These are phyloP conservation scores for Amphirosellinia nigrospora DNA, from an alignment of 495 filamentous ascomycete genomes.

Conservation along the genomic window DNA sequence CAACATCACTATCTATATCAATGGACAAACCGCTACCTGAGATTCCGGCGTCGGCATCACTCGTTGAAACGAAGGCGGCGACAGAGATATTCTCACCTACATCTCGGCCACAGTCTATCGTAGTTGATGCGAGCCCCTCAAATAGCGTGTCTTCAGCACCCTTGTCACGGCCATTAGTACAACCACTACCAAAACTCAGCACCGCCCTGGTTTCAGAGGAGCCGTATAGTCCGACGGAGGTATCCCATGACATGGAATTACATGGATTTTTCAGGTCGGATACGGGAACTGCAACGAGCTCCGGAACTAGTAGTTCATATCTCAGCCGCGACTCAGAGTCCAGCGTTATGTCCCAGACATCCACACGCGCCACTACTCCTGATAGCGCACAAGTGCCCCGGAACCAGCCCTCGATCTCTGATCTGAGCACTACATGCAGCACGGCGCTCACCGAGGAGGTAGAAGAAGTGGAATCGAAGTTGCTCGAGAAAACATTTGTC, in stretches of 20 bases:
- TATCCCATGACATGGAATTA: conserved; percentile 51
- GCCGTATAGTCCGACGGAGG: conserved; percentile 55
- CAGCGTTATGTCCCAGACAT: conserved; percentile 79
- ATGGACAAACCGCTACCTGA: conserved; percentile 41
- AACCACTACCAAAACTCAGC: conserved; percentile 55
- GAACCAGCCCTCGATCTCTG: conserved; percentile 58
- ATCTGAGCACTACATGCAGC: conserved; percentile 63
- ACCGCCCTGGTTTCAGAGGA: conserved; percentile 50
- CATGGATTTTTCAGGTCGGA: conserved; percentile 53
- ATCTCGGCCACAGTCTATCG: conserved; percentile 50
- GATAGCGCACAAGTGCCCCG: conserved; percentile 59
- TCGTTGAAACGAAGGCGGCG: conserved; percentile 33
- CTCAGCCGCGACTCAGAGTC: conserved; percentile 82
- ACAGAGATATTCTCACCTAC: conserved; percentile 42
- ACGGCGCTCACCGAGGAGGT: conserved; percentile 72
- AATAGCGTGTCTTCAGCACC: conserved; percentile 48
- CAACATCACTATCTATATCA: conserved; percentile 31
- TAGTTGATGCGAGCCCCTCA: conserved; percentile 38
- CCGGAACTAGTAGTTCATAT: conserved; percentile 72
- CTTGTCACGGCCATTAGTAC: conserved; percentile 49
- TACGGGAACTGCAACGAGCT: conserved; percentile 58
- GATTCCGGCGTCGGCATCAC: conserved; percentile 48
- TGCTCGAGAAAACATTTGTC: conserved; percentile 83
- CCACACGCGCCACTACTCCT: conserved; percentile 89
- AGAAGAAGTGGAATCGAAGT: conserved; percentile 78